phyloP scores from a whole-genome alignment of 805 yeast species.

The Monosporozyma unispora region DNA sequence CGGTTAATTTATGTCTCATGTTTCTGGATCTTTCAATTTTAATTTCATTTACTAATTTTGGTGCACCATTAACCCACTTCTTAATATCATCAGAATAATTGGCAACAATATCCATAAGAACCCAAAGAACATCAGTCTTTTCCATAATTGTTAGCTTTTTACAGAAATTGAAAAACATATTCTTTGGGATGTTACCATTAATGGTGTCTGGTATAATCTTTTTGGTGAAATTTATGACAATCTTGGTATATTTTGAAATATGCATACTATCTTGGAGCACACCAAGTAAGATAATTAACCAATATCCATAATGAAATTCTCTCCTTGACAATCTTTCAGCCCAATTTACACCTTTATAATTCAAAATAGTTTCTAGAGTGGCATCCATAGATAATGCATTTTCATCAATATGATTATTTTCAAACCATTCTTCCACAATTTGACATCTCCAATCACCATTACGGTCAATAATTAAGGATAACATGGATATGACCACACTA shows the following conservation, averaged over 20 bases:
- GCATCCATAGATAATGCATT: slow-evolving; percentile 8
- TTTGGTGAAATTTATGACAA: slow-evolving; percentile 42
- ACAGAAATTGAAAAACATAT: slow-evolving; percentile 39
- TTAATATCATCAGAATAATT: slow-evolving; percentile 21
- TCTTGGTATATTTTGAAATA: slow-evolving; percentile 15
- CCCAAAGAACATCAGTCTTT: slow-evolving; percentile 47
- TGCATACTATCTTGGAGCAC: slow-evolving; percentile 36
- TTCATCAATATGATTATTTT: slow-evolving; percentile 9
- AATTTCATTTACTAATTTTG: slow-evolving; percentile 1
- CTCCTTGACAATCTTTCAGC: slow-evolving; percentile 64
- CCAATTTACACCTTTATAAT: slow-evolving; percentile 59
- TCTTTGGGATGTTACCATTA: slow-evolving; percentile 4
- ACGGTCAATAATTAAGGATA: slow-evolving; percentile 20
- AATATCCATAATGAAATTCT: slow-evolving; percentile 70
- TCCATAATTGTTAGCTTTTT: slow-evolving; percentile 39
- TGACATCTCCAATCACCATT: slow-evolving; percentile 23
- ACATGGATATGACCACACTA: slow-evolving; percentile 17
- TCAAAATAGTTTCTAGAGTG: slow-evolving; percentile 32
- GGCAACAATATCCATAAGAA: slow-evolving; percentile 49
- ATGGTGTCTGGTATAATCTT: slow-evolving; percentile 39
- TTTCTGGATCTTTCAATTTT: background rate
- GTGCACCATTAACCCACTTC: slow-evolving; percentile 14
- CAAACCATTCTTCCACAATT: slow-evolving; percentile 21
- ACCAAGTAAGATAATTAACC: slow-evolving; percentile 73
- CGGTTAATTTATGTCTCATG: background rate